Base-by-base conservation (phyloP, 2,329 filamentous ascomycete genomes). In the Talaromyces verruculosus region DNA sequence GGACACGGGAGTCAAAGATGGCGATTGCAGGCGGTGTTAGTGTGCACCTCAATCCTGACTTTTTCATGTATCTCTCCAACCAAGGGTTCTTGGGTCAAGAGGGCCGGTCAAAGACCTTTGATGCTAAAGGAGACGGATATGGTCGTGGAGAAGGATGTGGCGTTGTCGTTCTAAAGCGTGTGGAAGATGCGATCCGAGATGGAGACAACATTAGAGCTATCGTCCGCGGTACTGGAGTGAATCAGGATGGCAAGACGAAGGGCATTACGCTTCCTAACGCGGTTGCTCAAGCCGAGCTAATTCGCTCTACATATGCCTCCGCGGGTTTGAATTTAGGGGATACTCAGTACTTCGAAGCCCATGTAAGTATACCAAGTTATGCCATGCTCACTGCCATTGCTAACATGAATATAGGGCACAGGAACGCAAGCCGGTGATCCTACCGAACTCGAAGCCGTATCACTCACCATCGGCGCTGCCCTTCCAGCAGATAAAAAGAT, bases 271-370 rank as follows among this genome's bases (percentile, higher is more conserved):
- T 75, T 65, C 76, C 76, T 1, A 75, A 65, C 43, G 43, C 15
- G 25, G 25, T n/a, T 17, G 49, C 49, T 30, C 49, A 53, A n/a
- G 25, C 28, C 2, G 28, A 30, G 15, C 28, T 53, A 1, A 53
- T 53, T n/a, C 25, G 28, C 15, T 30, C 25, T 7, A 33, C 28
- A n/a, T 53, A 53, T 4, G 15, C 13, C 15, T n/a, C 13, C 5
- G 28, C 49, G 2, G 49, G 49, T 7, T 53, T 53, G 15, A 25
- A 33, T 33, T n/a, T n/a, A n/a, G 49, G 49, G 5, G 25, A 33
- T 1, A 33, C 69, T 74, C 41, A 79, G 78, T 82, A 74, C 66
- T 78, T 81, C 35, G 74, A 82, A 43, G 74, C 74, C 5, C 80
- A 82, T 66, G 79, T 53, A 33, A 22, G 45, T 25, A 49, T 25